Evolutionary conservation across 106 monocot genomes (phyloP).

Genomic region (Xerophyta viscosa): DNA sequence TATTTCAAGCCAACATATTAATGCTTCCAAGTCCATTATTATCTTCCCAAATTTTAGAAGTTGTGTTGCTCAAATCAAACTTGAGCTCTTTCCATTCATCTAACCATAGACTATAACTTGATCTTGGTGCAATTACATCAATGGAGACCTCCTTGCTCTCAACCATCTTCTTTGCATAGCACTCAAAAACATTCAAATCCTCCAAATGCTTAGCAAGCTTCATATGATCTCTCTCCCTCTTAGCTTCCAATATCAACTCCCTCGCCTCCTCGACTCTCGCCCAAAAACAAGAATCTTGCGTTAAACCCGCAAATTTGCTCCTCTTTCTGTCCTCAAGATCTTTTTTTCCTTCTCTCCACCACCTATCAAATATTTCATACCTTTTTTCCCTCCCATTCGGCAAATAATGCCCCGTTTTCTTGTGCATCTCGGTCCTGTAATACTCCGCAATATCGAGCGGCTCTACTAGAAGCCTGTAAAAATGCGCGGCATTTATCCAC

Average conservation of each 20-base stretch:
- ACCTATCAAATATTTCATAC: slow-evolving; percentile 41
- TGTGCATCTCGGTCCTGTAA: slow-evolving; percentile 21
- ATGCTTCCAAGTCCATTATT: neutral
- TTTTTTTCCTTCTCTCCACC: slow-evolving; percentile 31
- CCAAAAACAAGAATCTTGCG: slow-evolving; percentile 64
- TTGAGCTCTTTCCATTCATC: slow-evolving; percentile 35
- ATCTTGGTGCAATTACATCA: slow-evolving; percentile 38
- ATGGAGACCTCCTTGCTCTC: slow-evolving; percentile 47
- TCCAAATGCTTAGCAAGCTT: slow-evolving; percentile 9
- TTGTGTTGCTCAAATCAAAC: slow-evolving; percentile 6
- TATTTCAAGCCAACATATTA: neutral
- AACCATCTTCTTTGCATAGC: slow-evolving; percentile 27
- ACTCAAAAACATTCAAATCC: slow-evolving; percentile 30
- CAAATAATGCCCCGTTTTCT: slow-evolving; percentile 30
- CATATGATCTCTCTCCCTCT: slow-evolving; percentile 14
- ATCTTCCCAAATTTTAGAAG: neutral
- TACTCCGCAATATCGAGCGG: slow-evolving; percentile 61
- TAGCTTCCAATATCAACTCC: slow-evolving; percentile 16
- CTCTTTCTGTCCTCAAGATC: slow-evolving; percentile 7
- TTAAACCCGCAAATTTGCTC: slow-evolving; percentile 50
- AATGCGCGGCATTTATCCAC: slow-evolving; percentile 53
- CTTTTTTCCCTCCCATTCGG: slow-evolving; percentile 41
- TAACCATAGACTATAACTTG: slow-evolving; percentile 35
- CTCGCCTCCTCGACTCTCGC: slow-evolving; percentile 45
- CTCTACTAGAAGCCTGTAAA: slow-evolving; percentile 52